Conservation (phyloP, 2,329 filamentous ascomycete genomes). For the Epichloe festucae region DNA sequence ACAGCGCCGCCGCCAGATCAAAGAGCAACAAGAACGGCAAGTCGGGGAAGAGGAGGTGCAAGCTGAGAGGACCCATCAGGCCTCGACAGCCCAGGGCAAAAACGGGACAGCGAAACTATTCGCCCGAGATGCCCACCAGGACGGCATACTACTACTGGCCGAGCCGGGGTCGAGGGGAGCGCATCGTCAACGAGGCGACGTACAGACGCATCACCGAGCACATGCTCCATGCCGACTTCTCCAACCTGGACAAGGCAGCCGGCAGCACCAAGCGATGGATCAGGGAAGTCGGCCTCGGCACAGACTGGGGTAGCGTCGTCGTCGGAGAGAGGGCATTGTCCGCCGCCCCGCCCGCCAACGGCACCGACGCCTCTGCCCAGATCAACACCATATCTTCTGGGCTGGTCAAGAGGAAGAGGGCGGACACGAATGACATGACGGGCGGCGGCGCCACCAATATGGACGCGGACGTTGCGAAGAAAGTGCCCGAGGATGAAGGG, state of each 20-base stretch:
- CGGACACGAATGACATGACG: conserved; percentile 12
- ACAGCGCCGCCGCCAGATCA: not conserved
- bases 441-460: conserved; percentile 32
- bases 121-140: conserved; percentile 34
- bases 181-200: conserved; percentile 47
- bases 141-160: conserved; percentile 58
- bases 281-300: conserved; percentile 46
- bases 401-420: conserved; percentile 35
- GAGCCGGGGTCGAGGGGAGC: conserved; percentile 44
- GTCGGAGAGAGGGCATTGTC: conserved; percentile 26
- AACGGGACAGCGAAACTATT: conserved; percentile 36
- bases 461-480: conserved; percentile 33
- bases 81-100: conserved; percentile 54
- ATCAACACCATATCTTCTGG: conserved; percentile 37
- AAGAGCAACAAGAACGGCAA: conserved; percentile 11
- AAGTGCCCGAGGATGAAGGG: conserved; percentile 35
- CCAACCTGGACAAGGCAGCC: conserved; percentile 46
- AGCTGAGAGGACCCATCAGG: conserved; percentile 45
- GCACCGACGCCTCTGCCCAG: conserved; percentile 5
- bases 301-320: conserved; percentile 38
- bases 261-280: conserved; percentile 59
- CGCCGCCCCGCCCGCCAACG: conserved; percentile 2
- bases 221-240: conserved; percentile 62
- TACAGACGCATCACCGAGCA: conserved; percentile 59
- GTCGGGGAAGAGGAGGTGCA: conserved; percentile 31